Evolutionary conservation across 192 early-diverging fungal genomes (phyloP).

Genomic region (Coemansia sp.): DNA sequence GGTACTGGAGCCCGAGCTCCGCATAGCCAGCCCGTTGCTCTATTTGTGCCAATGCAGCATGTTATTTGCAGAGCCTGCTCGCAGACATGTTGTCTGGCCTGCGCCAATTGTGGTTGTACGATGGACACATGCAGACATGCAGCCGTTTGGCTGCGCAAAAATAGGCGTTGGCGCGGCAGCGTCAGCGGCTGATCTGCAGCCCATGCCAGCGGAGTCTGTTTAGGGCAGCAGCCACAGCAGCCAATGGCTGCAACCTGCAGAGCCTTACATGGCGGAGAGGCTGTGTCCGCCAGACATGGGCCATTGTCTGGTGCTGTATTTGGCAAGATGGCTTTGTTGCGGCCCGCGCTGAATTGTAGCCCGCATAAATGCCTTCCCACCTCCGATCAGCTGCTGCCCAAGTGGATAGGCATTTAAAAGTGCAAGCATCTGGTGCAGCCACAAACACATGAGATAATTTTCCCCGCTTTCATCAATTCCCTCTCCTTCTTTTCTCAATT

Average conservation of each 20-base stretch:
- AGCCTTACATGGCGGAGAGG: too few species aligned
- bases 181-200: neutral
- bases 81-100: neutral
- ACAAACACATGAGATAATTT: slow-evolving; percentile 9
- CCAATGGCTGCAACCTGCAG: too few species aligned
- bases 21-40: neutral
- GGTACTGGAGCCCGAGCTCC: slow-evolving; percentile 31
- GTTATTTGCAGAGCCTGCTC: neutral
- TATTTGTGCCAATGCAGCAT: slow-evolving; percentile 5
- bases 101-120: neutral
- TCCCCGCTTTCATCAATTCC: neutral
- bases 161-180: neutral
- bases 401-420: neutral
- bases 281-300: too few species aligned
- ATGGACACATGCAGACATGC: neutral
- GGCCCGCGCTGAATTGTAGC: neutral
- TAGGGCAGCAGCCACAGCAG: neutral
- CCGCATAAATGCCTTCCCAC: neutral
- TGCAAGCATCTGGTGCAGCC: neutral
- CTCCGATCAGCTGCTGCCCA: slow-evolving; percentile 18
- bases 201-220: neutral
- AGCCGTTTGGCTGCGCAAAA: neutral
- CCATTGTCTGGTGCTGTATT: neutral
- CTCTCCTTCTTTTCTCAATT: neutral
- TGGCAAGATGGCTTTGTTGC: neutral